Evolutionary conservation across 495 filamentous ascomycete genomes (phyloP).

Genomic region (Elasticomyces elasticus): DNA sequence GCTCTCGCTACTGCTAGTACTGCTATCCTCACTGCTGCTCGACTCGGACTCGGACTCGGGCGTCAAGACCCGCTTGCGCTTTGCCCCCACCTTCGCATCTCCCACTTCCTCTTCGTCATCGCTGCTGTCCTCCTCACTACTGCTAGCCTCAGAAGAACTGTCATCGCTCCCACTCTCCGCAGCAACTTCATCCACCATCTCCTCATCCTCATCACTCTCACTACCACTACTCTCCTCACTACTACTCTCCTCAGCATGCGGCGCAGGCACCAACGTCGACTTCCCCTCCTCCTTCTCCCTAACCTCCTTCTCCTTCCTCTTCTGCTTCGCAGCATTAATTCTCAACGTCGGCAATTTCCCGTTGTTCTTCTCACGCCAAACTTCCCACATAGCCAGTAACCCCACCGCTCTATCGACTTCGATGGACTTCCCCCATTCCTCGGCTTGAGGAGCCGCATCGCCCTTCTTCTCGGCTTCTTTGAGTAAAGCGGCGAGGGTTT

Average conservation of each 20-base stretch:
- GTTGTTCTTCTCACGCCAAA: background rate
- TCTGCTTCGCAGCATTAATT: background rate
- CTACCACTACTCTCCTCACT: background rate
- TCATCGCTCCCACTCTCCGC: slow-evolving; percentile 6
- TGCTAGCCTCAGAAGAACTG: background rate
- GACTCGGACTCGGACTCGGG: slow-evolving; percentile 16
- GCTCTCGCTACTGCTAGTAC: slow-evolving; percentile 2
- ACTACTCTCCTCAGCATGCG: background rate
- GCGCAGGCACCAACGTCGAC: background rate
- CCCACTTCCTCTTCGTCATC: slow-evolving; percentile 4
- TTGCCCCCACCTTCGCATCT: slow-evolving; percentile 4
- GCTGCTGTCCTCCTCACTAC: slow-evolving; percentile 1
- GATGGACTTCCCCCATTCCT: background rate
- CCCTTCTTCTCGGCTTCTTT: slow-evolving; percentile 8
- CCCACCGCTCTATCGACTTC: background rate
- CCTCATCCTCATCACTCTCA: slow-evolving; percentile 1
- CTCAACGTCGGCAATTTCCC: slow-evolving; percentile 2
- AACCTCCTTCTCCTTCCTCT: background rate
- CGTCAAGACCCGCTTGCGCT: slow-evolving; percentile 16
- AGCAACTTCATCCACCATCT: slow-evolving; percentile 5
- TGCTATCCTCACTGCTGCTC: slow-evolving; percentile 2
- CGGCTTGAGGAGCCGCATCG: background rate
- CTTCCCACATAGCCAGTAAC: slow-evolving; percentile 11
- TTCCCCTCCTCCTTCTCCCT: background rate
- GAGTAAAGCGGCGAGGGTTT: slow-evolving; percentile 3